Evolutionary conservation across 2,329 filamentous ascomycete species (phyloP).

Genomic region (Trichothecium roseum): DNA sequence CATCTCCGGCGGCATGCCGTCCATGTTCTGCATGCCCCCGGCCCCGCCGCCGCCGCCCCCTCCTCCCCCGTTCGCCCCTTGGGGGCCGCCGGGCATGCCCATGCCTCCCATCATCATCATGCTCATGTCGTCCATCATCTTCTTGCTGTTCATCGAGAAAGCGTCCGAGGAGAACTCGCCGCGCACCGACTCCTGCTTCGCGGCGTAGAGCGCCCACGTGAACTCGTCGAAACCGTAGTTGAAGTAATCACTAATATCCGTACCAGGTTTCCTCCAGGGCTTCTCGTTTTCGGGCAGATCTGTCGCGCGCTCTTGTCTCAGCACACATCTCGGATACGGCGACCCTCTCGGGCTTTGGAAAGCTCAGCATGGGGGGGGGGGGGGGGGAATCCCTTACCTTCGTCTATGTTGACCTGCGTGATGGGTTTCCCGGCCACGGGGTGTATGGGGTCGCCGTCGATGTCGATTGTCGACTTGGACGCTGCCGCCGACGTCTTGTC

Average conservation of each 20-base stretch:
- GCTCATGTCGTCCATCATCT: constrained; percentile 63
- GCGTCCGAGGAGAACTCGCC: constrained; percentile 62
- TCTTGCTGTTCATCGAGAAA: constrained; percentile 59
- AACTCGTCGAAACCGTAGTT: constrained; percentile 99
- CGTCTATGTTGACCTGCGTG: constrained; percentile 64
- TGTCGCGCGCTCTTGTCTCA: constrained; percentile 13
- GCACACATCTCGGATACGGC: background rate
- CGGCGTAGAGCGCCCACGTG: constrained; percentile 89
- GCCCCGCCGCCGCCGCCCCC: constrained; percentile 18
- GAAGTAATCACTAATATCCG: constrained; percentile 94
- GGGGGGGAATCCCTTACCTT: too few species aligned
- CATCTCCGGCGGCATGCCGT: constrained; percentile 56
- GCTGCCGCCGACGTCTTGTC: constrained; percentile 52
- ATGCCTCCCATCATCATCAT: constrained; percentile 56
- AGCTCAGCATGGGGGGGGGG: too few species aligned
- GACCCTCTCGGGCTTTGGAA: too few species aligned
- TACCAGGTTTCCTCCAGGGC: constrained; percentile 89
- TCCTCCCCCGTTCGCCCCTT: constrained; percentile 8
- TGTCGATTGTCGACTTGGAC: constrained; percentile 73
- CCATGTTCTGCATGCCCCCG: constrained; percentile 35
- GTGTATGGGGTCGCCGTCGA: constrained; percentile 74
- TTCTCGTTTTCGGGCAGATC: constrained; percentile 74
- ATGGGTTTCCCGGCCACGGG: constrained; percentile 72
- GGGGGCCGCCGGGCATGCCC: constrained; percentile 25
- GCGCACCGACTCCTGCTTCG: constrained; percentile 73